Percentiles rank a stretch among this genome's conserved stretches.
phyloP scores from a whole-genome alignment of 2,329 filamentous ascomycete genomes.

The Fusarium lateritium region DNA sequence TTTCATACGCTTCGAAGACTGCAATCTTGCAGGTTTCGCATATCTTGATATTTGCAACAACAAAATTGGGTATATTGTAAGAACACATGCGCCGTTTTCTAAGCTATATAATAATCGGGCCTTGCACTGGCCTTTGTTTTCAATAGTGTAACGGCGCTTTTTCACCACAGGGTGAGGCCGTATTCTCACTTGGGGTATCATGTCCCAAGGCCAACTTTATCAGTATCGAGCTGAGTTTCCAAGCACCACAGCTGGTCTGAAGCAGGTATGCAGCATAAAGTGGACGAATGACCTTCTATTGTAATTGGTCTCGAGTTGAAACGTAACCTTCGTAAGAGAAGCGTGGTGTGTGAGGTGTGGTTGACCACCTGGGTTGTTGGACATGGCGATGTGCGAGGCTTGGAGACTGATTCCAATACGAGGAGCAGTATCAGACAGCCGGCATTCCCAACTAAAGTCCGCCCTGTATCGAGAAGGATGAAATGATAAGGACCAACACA shows the following conservation, averaged over 20 bases:
- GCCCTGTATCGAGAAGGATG: constrained; percentile 93
- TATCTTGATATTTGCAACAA: not conserved
- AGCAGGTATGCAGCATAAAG: not conserved
- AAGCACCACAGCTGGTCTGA: not conserved
- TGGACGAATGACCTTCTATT: not conserved
- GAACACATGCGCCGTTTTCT: not conserved
- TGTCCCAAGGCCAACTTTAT: not conserved
- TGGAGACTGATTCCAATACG: not conserved
- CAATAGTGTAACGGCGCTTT: not conserved
- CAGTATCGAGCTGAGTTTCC: not conserved
- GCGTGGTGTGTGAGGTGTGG: not conserved
- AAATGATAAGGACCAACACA: constrained; percentile 84
- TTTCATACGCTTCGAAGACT: not conserved
- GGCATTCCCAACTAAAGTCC: constrained; percentile 71
- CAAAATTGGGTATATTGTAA: constrained; percentile 19
- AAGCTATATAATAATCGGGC: not conserved
- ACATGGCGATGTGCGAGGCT: not conserved
- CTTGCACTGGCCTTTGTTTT: not conserved
- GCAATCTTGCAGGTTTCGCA: not conserved
- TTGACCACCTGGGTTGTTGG: not conserved
- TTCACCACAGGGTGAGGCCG: too few relatives aligned
- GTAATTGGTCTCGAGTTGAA: not conserved
- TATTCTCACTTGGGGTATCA: too few relatives aligned
- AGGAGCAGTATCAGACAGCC: not conserved
- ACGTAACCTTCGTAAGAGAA: not conserved